Conservation (phyloP, 441 rosid genomes). For the Populus hybrid region DNA sequence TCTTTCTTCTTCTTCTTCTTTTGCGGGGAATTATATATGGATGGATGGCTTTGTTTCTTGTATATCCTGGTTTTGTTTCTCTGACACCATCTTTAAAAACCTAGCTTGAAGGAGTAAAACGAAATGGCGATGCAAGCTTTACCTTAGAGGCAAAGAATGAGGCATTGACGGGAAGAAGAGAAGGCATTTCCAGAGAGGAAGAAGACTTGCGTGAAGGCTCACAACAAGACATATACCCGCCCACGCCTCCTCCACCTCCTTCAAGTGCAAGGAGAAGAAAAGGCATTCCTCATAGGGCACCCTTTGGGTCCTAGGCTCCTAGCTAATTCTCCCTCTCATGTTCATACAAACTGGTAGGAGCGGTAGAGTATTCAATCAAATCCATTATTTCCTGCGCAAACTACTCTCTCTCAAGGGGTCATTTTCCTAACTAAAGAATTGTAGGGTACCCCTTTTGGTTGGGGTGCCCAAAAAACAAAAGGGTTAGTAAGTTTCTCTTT, state of each 20-base stretch:
- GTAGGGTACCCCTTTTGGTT: constrained; percentile 30
- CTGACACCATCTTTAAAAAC: background rate
- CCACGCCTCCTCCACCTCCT: constrained; percentile 43
- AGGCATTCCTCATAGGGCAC: constrained; percentile 68
- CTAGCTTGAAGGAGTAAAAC: constrained; percentile 59
- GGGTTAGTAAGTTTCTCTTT: constrained; percentile 28
- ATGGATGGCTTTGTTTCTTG: no score
- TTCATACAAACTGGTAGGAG: background rate
- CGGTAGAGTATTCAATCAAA: background rate
- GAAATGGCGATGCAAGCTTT: constrained; percentile 49
- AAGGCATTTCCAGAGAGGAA: constrained; percentile 33
- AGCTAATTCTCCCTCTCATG: constrained; percentile 1
- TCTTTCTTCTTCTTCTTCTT: no score
- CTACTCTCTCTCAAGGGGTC: constrained; percentile 13
- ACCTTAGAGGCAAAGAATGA: constrained; percentile 44
- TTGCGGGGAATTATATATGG: no score
- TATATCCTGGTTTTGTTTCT: background rate
- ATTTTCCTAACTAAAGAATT: constrained; percentile 22
- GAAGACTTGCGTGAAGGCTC: constrained; percentile 48
- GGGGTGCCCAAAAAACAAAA: constrained; percentile 20
- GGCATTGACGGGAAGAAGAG: constrained; percentile 37
- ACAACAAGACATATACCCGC: constrained; percentile 39
- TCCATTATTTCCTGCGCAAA: constrained; percentile 22
- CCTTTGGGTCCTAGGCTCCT: constrained; percentile 50
- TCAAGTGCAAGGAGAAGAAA: constrained; percentile 55